Conservation (phyloP, 495 filamentous ascomycete genomes). For the Penicillium egyptiacum region DNA sequence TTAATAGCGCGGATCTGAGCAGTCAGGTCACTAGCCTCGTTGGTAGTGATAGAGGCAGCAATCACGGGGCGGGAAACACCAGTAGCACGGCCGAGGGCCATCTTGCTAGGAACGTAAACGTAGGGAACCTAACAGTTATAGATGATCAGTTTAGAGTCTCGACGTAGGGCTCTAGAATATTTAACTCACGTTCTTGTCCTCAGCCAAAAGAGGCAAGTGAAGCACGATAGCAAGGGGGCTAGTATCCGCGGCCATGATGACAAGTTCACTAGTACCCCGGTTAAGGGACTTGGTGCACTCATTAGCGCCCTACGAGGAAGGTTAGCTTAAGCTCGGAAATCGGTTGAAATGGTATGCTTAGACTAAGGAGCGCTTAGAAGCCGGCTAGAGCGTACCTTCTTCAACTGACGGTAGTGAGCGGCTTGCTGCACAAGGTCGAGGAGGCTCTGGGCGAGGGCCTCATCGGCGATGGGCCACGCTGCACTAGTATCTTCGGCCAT, state of each 20-base stretch:
- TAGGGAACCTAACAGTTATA: slow-evolving; percentile 51
- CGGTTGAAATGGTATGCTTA: no score
- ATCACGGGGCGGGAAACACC: slow-evolving; percentile 89
- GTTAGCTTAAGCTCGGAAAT: no score
- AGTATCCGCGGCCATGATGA: slow-evolving; percentile 57
- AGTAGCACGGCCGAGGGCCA: slow-evolving; percentile 69
- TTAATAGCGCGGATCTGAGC: slow-evolving; percentile 80
- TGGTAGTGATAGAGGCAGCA: slow-evolving; percentile 72
- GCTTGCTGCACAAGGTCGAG: slow-evolving; percentile 89
- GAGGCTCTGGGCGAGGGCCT: slow-evolving; percentile 72
- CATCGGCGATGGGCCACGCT: slow-evolving; percentile 90
- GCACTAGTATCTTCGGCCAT: slow-evolving; percentile 45
- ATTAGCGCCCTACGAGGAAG: no score
- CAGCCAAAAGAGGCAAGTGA: slow-evolving; percentile 83
- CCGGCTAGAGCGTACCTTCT: slow-evolving; percentile 52
- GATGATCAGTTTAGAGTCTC: background rate
- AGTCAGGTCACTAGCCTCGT: slow-evolving; percentile 87
- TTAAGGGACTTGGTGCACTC: slow-evolving; percentile 79
- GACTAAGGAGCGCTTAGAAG: no score
- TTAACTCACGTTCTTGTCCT: slow-evolving; percentile 69
- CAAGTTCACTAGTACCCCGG: slow-evolving; percentile 45
- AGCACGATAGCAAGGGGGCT: slow-evolving; percentile 82
- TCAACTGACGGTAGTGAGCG: slow-evolving; percentile 78
- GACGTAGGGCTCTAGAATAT: background rate
- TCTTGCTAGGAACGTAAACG: slow-evolving; percentile 62